These are phyloP conservation scores for Alnus glutinosa DNA, from an alignment of 306 rosid genomes.

Conservation along the genomic window DNA sequence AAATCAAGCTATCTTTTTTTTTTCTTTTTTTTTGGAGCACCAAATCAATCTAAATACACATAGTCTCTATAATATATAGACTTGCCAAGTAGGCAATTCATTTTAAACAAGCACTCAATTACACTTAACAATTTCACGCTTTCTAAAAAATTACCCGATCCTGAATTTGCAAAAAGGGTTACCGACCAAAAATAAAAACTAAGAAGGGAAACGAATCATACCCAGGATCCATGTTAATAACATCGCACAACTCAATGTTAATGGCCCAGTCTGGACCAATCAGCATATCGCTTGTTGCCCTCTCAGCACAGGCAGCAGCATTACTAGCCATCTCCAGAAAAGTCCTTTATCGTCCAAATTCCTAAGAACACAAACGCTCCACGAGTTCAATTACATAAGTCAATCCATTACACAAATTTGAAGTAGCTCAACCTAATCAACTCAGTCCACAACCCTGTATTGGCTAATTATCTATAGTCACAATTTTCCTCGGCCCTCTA, in stretches of 20 bases:
- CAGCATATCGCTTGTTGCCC: slow-evolving; percentile 95
- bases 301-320: slow-evolving; percentile 86
- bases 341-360: slow-evolving; percentile 28
- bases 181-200: slow-evolving; percentile 4
- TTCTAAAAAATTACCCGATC: not conserved
- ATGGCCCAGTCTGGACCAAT: slow-evolving; percentile 97
- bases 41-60: slow-evolving; percentile 6
- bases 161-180: slow-evolving; percentile 1
- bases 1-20: too few relatives aligned
- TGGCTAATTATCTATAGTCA: not conserved
- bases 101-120: not conserved
- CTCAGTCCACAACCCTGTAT: not conserved
- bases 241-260: slow-evolving; percentile 89
- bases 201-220: slow-evolving; percentile 28
- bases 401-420: not conserved
- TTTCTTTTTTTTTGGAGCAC: not conserved
- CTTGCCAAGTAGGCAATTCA: slow-evolving; percentile 9
- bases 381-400: slow-evolving; percentile 18
- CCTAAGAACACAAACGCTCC: slow-evolving; percentile 25
- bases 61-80: not conserved
- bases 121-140: not conserved
- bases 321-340: slow-evolving; percentile 62
- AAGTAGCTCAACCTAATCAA: not conserved
- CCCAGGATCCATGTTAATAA: slow-evolving; percentile 86
- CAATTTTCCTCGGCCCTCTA: not conserved